These are phyloP conservation scores for Sporobolomyces roseus DNA, from an alignment of 768 basidiomycete genomes.

Conservation along the genomic window DNA sequence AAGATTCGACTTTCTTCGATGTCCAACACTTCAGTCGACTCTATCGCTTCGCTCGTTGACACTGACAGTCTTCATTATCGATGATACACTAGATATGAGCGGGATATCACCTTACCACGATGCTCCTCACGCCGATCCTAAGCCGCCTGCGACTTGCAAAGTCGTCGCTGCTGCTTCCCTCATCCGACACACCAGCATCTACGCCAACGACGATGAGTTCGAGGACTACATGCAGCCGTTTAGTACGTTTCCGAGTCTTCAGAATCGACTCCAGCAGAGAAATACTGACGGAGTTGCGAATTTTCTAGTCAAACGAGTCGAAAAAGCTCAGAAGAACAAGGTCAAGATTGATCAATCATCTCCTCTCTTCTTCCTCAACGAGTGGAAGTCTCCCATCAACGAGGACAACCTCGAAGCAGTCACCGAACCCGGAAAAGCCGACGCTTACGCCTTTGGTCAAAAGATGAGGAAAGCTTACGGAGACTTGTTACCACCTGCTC, in stretches of 20 bases:
- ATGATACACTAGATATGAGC: constrained; percentile 35
- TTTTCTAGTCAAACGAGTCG: constrained; percentile 48
- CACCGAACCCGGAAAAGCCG: constrained; percentile 47
- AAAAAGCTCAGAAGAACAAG: constrained; percentile 14
- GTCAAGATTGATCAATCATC: neutral
- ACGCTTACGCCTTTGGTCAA: constrained; percentile 46
- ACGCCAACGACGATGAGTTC: constrained; percentile 51
- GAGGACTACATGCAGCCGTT: constrained; percentile 51
- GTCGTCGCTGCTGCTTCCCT: constrained; percentile 48
- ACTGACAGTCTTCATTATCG: no score
- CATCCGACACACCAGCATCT: constrained; percentile 49
- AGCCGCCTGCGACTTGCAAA: constrained; percentile 46
- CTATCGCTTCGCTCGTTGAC: no score
- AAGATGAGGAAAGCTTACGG: constrained; percentile 37
- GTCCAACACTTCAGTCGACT: no score
- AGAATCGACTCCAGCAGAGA: no score
- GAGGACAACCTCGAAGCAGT: constrained; percentile 50
- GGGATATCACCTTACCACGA: constrained; percentile 40
- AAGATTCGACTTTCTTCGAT: no score
- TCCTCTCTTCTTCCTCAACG: constrained; percentile 47
- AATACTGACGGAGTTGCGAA: no score
- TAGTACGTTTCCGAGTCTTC: no score
- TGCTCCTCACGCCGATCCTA: constrained; percentile 30
- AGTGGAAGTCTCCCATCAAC: constrained; percentile 48
- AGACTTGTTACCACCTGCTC: constrained; percentile 37